Base-by-base conservation (phyloP, 192 early-diverging fungal species). In the Backusella liffmaniae region DNA sequence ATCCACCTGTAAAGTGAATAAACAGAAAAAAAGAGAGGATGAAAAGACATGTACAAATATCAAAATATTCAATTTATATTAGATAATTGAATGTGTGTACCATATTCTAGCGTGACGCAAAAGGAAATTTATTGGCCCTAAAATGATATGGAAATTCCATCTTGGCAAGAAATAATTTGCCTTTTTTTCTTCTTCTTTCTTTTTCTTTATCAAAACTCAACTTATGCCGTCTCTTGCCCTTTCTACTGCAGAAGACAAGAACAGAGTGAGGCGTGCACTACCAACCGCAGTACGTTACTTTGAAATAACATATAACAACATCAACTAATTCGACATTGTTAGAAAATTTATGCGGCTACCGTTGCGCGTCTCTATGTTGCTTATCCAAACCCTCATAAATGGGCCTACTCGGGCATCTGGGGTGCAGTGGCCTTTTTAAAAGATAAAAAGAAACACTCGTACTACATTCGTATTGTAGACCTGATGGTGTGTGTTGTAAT, bases 291-390 rank as follows among this genome's bases (percentile, higher is more conserved):
- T 74, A 72, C 73, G 70, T 67, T 37, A 67, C 18, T 18, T 16
- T 29, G 6, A 56, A 35, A 65, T 8, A 30, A n/a, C 13, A 15
- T 13, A 67, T 51, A 70, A 66, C 34, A 65, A 23, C 49, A 49
- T 30, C 42, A 9, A 29, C 32, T 46, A 66, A 32, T 8, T 36
- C 41, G 44, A 59, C 73, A 41, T 74, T 26, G 74, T 73, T 88
- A 93, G 93, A 93, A 92, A 88, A 92, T 95, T 75, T 83, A 92
- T 66, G 88, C 88, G 5, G 94, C 94, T 1, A 93, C 94, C 7
- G 90, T 94, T 51, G 93, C 93, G 37, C 87, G 92, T 29, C 77
- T 95, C 68, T 95, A 92, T 87, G 90, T 91, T 13, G 94, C 93
- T 21, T 88, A 90, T 70, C 94, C 94, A 5, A 86, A 89, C 68